Percentiles rank a stretch among this genome's conserved stretches.
Conservation (phyloP, 331 rosid genomes). For the Phaseolus coccineus region DNA sequence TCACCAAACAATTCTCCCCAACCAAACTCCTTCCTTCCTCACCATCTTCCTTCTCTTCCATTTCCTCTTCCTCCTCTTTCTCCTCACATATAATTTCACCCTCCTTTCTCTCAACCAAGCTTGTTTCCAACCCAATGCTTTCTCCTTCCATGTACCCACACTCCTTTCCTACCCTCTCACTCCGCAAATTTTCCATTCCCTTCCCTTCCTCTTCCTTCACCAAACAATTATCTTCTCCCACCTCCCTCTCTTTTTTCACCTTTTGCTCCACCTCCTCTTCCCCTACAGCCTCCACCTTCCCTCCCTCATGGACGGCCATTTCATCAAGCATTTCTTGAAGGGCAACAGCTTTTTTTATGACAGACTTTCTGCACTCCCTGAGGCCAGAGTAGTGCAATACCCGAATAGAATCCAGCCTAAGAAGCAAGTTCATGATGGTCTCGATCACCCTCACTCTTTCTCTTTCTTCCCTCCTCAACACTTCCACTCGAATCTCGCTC, state of each 20-base stretch:
- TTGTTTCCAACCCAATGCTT: background rate
- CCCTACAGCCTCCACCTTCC: background rate
- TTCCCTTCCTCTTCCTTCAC: background rate
- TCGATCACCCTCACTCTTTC: conserved; percentile 67
- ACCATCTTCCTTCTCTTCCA: background rate
- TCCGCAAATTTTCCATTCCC: background rate
- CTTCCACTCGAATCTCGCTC: conserved; percentile 42
- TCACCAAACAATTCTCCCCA: conserved; percentile 32
- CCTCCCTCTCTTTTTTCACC: background rate
- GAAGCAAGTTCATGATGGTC: conserved; percentile 72
- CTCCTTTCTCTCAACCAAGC: background rate
- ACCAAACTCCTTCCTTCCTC: background rate
- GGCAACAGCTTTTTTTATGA: conserved; percentile 62
- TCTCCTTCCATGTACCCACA: background rate
- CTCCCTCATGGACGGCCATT: conserved; percentile 1
- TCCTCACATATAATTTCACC: background rate
- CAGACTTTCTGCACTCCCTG: conserved; percentile 63
- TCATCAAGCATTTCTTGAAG: conserved; percentile 72
- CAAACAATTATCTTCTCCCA: background rate
- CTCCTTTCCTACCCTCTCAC: background rate
- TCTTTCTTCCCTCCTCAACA: conserved; percentile 49
- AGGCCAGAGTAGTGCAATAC: conserved; percentile 58
- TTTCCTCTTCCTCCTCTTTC: conserved; percentile 1
- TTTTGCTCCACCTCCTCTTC: background rate
- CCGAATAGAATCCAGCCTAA: conserved; percentile 68